Evolutionary conservation across 768 basidiomycete species (phyloP), one percentile per base, ranked within the genome.

Genomic region (Podaxis pistillaris): DNA sequence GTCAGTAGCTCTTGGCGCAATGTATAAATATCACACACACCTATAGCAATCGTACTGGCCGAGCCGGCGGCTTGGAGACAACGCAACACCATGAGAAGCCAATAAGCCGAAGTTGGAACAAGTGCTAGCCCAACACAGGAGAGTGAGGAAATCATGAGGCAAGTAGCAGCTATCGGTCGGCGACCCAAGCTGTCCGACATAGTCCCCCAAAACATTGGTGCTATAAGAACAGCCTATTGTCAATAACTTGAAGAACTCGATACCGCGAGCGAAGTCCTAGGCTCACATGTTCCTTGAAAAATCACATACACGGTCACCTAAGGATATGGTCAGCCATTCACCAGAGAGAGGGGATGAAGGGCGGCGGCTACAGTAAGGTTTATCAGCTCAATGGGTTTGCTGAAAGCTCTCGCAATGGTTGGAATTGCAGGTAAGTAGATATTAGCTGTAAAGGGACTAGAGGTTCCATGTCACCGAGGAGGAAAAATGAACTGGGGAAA

Each of bases 341-440:
- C 49, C 11, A 19, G 15, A 28, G 11, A 12, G 46, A 9, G 26
- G 26, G 7, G 9, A 4, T 24, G 2, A 6, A 28, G 33, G 46
- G 38, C 24, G 11, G 41, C 22, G 61, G 24, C 51, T 63, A 93
- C 87, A 6, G 91, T 90, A 37, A 94, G 70, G 70, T 93, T 93
- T 46, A 94, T 92, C 9, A 86, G 76, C 66, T 91, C 89, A 13
- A 80, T 81, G 0, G 87, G 83, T 62, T 85, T 83, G 67, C 86
- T 70, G 68, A 95, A 91, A 3, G 77, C 87, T 33, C 64, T 65
- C 0, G 86, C 79, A 22, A 94, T 74, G 0, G 82, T 78, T 1
- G 91, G 93, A 36, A 95, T 87, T 15, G 87, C 90, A 7, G 91
- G 91, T 50, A 91, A 84, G 70, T 92, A 93, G 58, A 92, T 88